phyloP scores from a whole-genome alignment of 163 green algal genomes.

The Scenedesmus sp. region DNA sequence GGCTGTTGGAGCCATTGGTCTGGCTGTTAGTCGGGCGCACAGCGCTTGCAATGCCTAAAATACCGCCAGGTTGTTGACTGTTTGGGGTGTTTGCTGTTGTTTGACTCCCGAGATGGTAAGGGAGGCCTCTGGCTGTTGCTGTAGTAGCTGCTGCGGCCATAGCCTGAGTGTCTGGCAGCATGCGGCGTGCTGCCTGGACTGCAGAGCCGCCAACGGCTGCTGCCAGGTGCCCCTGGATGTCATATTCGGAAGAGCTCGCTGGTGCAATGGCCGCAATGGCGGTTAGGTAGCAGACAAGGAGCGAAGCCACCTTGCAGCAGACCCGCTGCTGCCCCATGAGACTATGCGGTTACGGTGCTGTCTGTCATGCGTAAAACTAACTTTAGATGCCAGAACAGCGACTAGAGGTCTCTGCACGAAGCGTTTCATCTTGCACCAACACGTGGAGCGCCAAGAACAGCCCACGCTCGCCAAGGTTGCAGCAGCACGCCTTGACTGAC shows the following conservation, averaged over 20 bases:
- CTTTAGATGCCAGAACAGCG: neutral
- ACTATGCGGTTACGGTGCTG: neutral
- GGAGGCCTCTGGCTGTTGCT: neutral
- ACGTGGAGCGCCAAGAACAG: neutral
- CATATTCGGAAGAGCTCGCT: neutral
- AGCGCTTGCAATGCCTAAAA: neutral
- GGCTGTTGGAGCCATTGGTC: neutral
- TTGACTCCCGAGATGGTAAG: neutral
- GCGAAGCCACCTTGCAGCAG: neutral
- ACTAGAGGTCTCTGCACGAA: neutral
- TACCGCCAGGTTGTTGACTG: neutral
- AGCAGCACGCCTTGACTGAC: neutral
- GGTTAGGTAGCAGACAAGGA: neutral
- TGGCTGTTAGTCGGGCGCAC: neutral
- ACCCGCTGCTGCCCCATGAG: neutral
- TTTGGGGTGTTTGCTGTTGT: neutral
- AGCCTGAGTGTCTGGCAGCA: neutral
- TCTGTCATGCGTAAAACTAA: neutral
- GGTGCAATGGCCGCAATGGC: neutral
- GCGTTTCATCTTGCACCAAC: neutral
- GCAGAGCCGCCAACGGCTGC: neutral
- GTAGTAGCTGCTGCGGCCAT: neutral
- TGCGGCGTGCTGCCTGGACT: neutral
- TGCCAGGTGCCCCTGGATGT: neutral
- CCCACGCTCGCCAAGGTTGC: slow-evolving; percentile 10